A percentile compares a stretch with the other conserved stretches of the same genome.
Evolutionary conservation across 2,329 filamentous ascomycete species (phyloP).

Genomic region (Phyllosticta ampelicida): DNA sequence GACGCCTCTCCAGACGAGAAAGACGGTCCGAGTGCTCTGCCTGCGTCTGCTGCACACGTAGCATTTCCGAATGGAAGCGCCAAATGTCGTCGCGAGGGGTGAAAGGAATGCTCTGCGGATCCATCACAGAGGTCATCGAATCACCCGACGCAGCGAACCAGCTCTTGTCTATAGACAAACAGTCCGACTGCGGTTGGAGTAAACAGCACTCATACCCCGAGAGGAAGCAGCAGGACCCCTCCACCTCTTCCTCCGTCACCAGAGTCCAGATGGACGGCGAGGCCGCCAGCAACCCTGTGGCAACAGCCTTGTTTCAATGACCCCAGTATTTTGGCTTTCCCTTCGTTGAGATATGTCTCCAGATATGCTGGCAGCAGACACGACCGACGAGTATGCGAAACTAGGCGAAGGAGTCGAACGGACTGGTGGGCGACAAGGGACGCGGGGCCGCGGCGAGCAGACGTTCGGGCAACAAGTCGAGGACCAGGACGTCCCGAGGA

Average conservation of each 20-base stretch:
- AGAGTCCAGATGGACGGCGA: slow-evolving; percentile 15
- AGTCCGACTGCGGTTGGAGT: neutral
- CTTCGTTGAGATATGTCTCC: neutral
- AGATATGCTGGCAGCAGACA: neutral
- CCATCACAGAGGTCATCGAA: slow-evolving; percentile 36
- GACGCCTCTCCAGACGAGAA: slow-evolving; percentile 48
- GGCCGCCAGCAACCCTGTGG: slow-evolving; percentile 13
- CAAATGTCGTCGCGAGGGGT: slow-evolving; percentile 55
- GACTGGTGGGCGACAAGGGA: neutral
- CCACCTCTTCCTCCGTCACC: slow-evolving; percentile 15
- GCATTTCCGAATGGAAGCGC: slow-evolving; percentile 53
- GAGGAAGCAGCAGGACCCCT: slow-evolving; percentile 4
- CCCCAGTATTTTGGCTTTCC: neutral
- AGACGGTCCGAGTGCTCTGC: slow-evolving; percentile 52
- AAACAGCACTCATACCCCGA: slow-evolving; percentile 7
- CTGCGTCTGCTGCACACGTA: slow-evolving; percentile 49
- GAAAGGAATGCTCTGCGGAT: slow-evolving; percentile 51
- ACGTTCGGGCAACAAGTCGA: neutral
- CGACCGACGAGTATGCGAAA: neutral
- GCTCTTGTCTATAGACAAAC: neutral
- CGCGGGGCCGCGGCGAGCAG: neutral
- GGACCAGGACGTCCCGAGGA: neutral
- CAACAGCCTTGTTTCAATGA: neutral
- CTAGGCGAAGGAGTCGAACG: neutral
- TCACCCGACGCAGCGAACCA: neutral